Conservation (phyloP, 768 basidiomycete genomes). For the Hygrophorus russula region DNA sequence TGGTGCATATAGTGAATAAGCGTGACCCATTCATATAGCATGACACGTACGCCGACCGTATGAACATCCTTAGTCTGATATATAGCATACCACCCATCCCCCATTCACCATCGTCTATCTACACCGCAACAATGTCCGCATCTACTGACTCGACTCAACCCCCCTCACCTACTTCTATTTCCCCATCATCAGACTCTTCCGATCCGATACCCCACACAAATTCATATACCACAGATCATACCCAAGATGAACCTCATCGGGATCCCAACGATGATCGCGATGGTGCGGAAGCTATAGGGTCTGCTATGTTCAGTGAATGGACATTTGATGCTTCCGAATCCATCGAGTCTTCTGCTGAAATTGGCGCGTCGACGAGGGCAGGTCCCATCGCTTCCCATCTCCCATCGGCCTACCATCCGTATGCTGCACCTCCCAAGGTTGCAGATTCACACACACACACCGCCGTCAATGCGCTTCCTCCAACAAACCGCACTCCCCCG, state of each 20-base stretch:
- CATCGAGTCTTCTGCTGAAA: neutral
- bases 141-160: slow-evolving; percentile 42
- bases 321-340: slow-evolving; percentile 19
- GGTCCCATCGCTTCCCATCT: slow-evolving; percentile 4
- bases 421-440: slow-evolving; percentile 32
- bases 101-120: slow-evolving; percentile 33
- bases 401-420: slow-evolving; percentile 33
- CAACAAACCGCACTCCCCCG: slow-evolving; percentile 24
- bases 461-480: slow-evolving; percentile 8
- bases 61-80: slow-evolving; percentile 85
- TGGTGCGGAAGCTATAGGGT: slow-evolving; percentile 29
- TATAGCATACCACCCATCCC: slow-evolving; percentile 77
- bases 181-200: slow-evolving; percentile 39
- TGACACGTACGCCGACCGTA: slow-evolving; percentile 90
- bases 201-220: slow-evolving; percentile 21
- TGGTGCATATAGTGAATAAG: slow-evolving; percentile 2
- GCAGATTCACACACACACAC: slow-evolving; percentile 22
- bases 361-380: neutral
- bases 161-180: slow-evolving; percentile 36
- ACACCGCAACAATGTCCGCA: slow-evolving; percentile 22
- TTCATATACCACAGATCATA: slow-evolving; percentile 22
- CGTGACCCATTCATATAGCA: slow-evolving; percentile 38
- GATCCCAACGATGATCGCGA: slow-evolving; percentile 16
- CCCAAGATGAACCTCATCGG: slow-evolving; percentile 23
- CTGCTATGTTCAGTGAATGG: slow-evolving; percentile 31